Percentiles rank a stretch among this genome's conserved stretches.
These are phyloP conservation scores for Phylloporus arenicola DNA, from an alignment of 768 basidiomycete genomes.

Conservation along the genomic window DNA sequence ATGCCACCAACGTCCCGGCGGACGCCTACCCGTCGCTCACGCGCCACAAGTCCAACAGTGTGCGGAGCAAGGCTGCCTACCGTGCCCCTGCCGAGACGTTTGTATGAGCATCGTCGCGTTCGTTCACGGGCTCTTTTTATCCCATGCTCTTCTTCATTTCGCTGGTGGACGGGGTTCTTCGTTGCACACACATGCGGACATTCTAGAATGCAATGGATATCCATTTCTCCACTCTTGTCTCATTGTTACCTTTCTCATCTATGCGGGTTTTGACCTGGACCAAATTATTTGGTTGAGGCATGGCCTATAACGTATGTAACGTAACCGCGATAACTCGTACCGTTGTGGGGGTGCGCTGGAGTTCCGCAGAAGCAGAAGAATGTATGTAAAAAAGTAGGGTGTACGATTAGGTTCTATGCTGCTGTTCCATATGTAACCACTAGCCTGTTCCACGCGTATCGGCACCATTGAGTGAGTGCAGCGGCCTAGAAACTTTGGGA, in stretches of 20 bases:
- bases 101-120: conserved; percentile 6
- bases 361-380: neutral
- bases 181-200: neutral
- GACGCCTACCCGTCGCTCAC: conserved; percentile 15
- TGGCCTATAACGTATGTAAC: conserved; percentile 16
- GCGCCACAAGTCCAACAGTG: conserved; percentile 18
- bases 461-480: neutral
- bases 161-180: neutral
- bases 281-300: conserved; percentile 1
- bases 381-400: conserved; percentile 8
- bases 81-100: conserved; percentile 12
- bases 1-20: conserved; percentile 22
- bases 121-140: too few relatives aligned
- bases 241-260: neutral
- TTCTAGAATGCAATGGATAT: neutral
- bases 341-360: neutral
- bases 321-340: conserved; percentile 23
- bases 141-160: too few relatives aligned
- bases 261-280: conserved; percentile 6
- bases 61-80: conserved; percentile 11
- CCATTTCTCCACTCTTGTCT: neutral
- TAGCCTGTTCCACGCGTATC: neutral
- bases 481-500: too few relatives aligned
- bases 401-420: conserved; percentile 9
- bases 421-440: conserved; percentile 14